These are phyloP conservation scores for Azolla pinnata DNA, from an alignment of 75 land plant genomes.

Conservation along the genomic window DNA sequence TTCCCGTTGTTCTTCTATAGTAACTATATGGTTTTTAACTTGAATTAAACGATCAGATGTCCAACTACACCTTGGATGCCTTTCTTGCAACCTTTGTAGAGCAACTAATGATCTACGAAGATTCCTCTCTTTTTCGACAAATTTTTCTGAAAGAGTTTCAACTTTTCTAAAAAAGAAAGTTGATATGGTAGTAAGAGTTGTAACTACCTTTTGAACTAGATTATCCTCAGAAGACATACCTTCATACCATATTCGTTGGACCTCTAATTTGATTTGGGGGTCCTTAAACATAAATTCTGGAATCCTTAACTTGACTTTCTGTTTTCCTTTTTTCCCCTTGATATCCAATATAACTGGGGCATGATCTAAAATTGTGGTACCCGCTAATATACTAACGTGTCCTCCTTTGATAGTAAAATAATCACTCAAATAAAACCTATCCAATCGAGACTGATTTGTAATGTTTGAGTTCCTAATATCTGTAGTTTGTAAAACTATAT, in stretches of 20 bases:
- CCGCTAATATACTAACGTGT: too few species aligned
- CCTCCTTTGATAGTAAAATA: too few species aligned
- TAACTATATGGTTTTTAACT: not conserved
- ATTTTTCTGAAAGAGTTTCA: not conserved
- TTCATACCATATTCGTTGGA: not conserved
- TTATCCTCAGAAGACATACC: not conserved
- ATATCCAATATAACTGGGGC: too few species aligned
- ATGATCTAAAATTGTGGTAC: too few species aligned
- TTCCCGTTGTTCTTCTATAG: not conserved
- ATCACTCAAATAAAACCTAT: too few species aligned
- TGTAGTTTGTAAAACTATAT: not conserved
- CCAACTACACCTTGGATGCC: not conserved
- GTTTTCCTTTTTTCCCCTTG: not conserved
- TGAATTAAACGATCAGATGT: not conserved
- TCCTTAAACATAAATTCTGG: not conserved
- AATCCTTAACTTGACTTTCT: not conserved
- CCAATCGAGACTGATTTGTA: too few species aligned
- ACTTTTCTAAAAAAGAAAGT: not conserved
- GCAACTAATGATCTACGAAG: not conserved
- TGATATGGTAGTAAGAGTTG: too few species aligned
- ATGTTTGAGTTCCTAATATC: too few species aligned
- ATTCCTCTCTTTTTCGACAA: not conserved
- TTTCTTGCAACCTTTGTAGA: not conserved
- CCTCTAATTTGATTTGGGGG: not conserved
- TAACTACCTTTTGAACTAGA: not conserved